These are phyloP conservation scores for Dionaea muscipula DNA, from an alignment of 179 eudicot genomes.

Conservation along the genomic window DNA sequence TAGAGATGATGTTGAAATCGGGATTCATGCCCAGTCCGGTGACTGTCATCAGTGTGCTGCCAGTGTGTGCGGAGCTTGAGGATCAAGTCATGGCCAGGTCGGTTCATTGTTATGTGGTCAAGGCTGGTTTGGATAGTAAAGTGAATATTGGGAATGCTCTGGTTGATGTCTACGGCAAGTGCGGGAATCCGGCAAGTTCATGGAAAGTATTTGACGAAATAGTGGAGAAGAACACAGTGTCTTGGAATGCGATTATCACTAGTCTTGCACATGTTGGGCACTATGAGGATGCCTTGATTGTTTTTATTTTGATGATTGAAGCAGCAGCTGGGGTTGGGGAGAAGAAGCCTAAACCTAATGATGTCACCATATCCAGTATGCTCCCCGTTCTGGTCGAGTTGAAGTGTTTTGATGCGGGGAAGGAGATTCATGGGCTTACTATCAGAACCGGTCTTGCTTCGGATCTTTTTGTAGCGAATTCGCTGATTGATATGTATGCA, in stretches of 20 bases:
- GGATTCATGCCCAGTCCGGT: slow-evolving; percentile 29
- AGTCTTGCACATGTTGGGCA: slow-evolving; percentile 29
- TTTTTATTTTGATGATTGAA: slow-evolving; percentile 40
- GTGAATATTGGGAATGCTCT: slow-evolving; percentile 41
- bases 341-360: slow-evolving; percentile 26
- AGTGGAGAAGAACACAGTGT: slow-evolving; percentile 35
- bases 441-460: slow-evolving; percentile 33
- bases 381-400: slow-evolving; percentile 46
- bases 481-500: slow-evolving; percentile 63
- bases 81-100: slow-evolving; percentile 24
- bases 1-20: slow-evolving; percentile 24
- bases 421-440: slow-evolving; percentile 49
- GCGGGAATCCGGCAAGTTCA: slow-evolving; percentile 23
- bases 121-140: slow-evolving; percentile 36
- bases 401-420: slow-evolving; percentile 31
- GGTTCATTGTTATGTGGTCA: slow-evolving; percentile 47
- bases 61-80: slow-evolving; percentile 37
- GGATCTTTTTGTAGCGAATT: slow-evolving; percentile 51
- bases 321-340: no score
- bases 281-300: slow-evolving; percentile 24
- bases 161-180: slow-evolving; percentile 64
- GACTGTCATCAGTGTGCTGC: slow-evolving; percentile 46
- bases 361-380: slow-evolving; percentile 47
- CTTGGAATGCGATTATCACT: slow-evolving; percentile 59
- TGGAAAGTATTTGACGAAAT: slow-evolving; percentile 33